Percentiles rank a stretch among this genome's conserved stretches.
These are phyloP conservation scores for Nicotiana tabacum DNA, from an alignment of 257 asterid species.

Conservation along the genomic window DNA sequence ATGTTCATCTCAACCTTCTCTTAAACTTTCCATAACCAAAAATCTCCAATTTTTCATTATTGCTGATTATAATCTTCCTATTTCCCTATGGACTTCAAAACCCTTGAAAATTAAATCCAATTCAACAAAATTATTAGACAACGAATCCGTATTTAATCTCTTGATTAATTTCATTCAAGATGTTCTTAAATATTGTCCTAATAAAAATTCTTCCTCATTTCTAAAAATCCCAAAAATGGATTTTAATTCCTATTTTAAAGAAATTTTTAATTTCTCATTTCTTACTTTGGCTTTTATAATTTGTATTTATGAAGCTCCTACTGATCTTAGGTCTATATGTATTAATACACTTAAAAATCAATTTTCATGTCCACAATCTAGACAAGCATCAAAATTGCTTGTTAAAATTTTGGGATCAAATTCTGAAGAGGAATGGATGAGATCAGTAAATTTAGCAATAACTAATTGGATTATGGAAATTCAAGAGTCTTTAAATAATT, in stretches of 20 bases:
- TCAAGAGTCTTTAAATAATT: conserved; percentile 11
- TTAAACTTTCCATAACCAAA: conserved; percentile 51
- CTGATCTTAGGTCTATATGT: conserved; percentile 44
- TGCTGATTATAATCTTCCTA: conserved; percentile 54
- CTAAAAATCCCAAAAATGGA: conserved; percentile 28
- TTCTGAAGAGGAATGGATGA: conserved; percentile 65
- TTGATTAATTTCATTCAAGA: conserved; percentile 42
- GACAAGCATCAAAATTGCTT: conserved; percentile 37
- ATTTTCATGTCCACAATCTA: conserved; percentile 40
- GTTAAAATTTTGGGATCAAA: conserved; percentile 69
- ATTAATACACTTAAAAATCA: conserved; percentile 43
- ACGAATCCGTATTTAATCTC: conserved; percentile 16
- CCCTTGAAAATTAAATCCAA: conserved; percentile 14
- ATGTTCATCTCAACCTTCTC: conserved; percentile 45
- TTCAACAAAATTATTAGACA: conserved; percentile 24
- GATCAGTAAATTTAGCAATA: conserved; percentile 67
- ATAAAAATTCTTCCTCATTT: conserved; percentile 12
- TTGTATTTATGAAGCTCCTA: conserved; percentile 76
- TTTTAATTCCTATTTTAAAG: conserved; percentile 18
- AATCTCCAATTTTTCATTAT: conserved; percentile 29
- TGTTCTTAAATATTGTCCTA: conserved; percentile 40
- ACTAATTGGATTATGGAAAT: conserved; percentile 67
- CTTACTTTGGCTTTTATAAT: conserved; percentile 56
- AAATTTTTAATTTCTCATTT: conserved; percentile 54
- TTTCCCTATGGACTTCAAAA: conserved; percentile 75